A percentile compares a stretch with the other conserved stretches of the same genome.
Evolutionary conservation across 495 filamentous ascomycete species (phyloP).

Genomic region (Penicillium malachiteum): DNA sequence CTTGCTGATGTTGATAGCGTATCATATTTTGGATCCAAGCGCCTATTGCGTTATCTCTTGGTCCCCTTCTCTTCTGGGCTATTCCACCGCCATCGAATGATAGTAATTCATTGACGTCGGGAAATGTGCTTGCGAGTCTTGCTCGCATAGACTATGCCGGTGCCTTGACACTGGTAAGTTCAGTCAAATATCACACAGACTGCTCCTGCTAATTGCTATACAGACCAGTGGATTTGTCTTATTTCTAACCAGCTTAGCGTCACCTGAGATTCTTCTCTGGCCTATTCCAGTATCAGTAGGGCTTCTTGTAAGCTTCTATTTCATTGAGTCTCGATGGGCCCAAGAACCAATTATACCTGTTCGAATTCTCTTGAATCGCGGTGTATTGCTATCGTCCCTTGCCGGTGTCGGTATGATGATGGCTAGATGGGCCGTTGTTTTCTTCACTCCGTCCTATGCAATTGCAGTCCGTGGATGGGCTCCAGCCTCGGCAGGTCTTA

Average conservation of each 20-base stretch:
- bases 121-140: constrained; percentile 46
- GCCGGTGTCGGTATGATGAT: constrained; percentile 71
- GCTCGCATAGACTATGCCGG: constrained; percentile 68
- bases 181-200: background rate
- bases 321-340: constrained; percentile 56
- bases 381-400: constrained; percentile 65
- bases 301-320: constrained; percentile 55
- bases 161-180: constrained; percentile 56
- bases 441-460: constrained; percentile 73
- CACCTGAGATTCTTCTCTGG: constrained; percentile 50
- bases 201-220: constrained; percentile 14
- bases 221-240: constrained; percentile 54
- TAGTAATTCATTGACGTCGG: constrained; percentile 17
- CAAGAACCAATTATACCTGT: constrained; percentile 70
- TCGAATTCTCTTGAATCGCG: constrained; percentile 58
- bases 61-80: constrained; percentile 56
- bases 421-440: constrained; percentile 72
- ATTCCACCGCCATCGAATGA: constrained; percentile 47
- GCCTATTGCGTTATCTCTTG: constrained; percentile 55
- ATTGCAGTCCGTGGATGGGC: constrained; percentile 66
- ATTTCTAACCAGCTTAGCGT: constrained; percentile 66
- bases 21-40: constrained; percentile 67
- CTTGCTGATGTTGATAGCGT: constrained; percentile 41
- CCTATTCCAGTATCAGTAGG: constrained; percentile 57
- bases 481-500: constrained; percentile 64